phyloP scores from a whole-genome alignment of 768 basidiomycete species.

The Phlegmacium glaucopus region DNA sequence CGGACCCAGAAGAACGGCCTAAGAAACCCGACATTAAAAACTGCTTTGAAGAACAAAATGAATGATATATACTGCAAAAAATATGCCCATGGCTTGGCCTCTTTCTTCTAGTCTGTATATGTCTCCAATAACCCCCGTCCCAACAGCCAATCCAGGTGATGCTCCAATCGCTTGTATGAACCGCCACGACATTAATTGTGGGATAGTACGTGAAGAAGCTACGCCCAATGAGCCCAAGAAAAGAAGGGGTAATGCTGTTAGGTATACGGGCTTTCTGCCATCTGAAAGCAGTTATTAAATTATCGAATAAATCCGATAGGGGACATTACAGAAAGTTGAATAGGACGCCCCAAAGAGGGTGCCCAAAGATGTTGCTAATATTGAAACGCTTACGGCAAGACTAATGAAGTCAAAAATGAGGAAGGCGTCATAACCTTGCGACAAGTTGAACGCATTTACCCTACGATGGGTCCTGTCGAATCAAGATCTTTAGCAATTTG shows the following conservation, averaged over 20 bases:
- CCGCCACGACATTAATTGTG: conserved; percentile 52
- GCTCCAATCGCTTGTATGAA: conserved; percentile 63
- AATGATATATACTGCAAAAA: conserved; percentile 38
- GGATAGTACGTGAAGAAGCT: conserved; percentile 37
- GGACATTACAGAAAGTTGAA: conserved; percentile 30
- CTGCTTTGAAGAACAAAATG: not conserved
- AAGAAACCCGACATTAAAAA: not conserved
- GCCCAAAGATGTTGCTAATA: conserved; percentile 29
- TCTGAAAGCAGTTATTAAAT: conserved; percentile 32
- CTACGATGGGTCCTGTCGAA: conserved; percentile 16
- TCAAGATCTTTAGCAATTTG: conserved; percentile 21
- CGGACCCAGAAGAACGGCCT: conserved; percentile 56
- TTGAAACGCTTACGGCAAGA: conserved; percentile 29
- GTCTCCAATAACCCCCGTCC: conserved; percentile 54
- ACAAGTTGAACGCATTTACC: conserved; percentile 3
- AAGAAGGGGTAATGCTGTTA: conserved; percentile 57
- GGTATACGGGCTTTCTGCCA: conserved; percentile 57
- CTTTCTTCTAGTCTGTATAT: conserved; percentile 60
- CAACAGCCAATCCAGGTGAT: conserved; percentile 49
- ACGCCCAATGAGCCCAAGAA: conserved; percentile 60
- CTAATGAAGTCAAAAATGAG: conserved; percentile 1
- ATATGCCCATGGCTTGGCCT: conserved; percentile 52
- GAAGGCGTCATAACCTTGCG: not conserved
- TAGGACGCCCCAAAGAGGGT: conserved; percentile 28
- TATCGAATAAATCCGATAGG: not conserved